Percentiles rank a stretch among this genome's conserved stretches.
These are phyloP conservation scores for Scheffersomyces titani DNA, from an alignment of 1,139 yeast genomes.

Conservation along the genomic window DNA sequence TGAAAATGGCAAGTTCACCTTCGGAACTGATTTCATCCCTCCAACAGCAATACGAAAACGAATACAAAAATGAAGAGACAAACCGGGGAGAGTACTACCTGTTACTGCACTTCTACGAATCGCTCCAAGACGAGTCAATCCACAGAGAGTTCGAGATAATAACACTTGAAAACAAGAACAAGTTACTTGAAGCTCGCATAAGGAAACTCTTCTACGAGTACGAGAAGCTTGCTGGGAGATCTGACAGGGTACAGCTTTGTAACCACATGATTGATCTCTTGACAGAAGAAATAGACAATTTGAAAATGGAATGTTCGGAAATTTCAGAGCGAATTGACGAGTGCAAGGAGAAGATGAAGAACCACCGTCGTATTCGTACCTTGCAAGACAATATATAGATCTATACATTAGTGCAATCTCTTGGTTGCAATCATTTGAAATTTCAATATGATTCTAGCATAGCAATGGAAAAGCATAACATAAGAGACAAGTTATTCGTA, in stretches of 20 bases:
- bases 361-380: background rate
- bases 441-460: background rate
- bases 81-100: slow-evolving; percentile 12
- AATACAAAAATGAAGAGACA: background rate
- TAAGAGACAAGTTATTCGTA: background rate
- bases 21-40: background rate
- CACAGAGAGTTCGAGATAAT: slow-evolving; percentile 16
- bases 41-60: background rate
- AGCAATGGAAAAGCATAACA: background rate
- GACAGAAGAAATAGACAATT: background rate
- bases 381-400: background rate
- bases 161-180: slow-evolving; percentile 13
- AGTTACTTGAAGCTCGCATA: slow-evolving; percentile 10
- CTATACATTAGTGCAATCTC: background rate
- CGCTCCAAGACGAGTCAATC: slow-evolving; percentile 12
- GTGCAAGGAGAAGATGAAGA: background rate
- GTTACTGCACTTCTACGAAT: background rate
- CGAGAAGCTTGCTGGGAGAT: slow-evolving; percentile 3
- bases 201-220: slow-evolving; percentile 5
- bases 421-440: too few relatives aligned
- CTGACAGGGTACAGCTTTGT: background rate
- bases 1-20: background rate
- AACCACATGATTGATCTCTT: background rate
- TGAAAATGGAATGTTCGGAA: background rate
- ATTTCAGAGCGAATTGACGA: background rate